phyloP scores from a whole-genome alignment of 345 rosid genomes.

The Odontarrhena argentea region DNA sequence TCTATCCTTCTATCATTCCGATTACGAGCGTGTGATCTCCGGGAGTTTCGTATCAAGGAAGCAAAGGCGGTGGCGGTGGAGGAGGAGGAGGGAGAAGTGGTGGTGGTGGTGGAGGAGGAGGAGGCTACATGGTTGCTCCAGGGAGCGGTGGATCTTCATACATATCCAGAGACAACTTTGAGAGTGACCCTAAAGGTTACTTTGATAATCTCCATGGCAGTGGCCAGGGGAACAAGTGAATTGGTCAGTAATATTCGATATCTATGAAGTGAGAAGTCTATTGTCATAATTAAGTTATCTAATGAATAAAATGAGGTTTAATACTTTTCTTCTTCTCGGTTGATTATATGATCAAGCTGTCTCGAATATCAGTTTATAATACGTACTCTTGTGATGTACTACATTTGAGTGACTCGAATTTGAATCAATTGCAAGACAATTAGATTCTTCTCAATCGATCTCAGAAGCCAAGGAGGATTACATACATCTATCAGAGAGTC shows the following conservation, averaged over 20 bases:
- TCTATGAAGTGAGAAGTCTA: constrained; percentile 13
- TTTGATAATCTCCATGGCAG: constrained; percentile 37
- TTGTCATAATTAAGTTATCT: constrained; percentile 6
- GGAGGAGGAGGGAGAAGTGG: not conserved
- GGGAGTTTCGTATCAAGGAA: no score
- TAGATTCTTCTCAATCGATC: no score
- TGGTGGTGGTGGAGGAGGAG: not conserved
- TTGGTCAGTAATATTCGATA: not conserved
- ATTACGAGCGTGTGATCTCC: no score
- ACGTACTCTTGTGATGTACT: no score
- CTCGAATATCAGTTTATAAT: not conserved
- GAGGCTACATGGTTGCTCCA: constrained; percentile 37
- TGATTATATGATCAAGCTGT: not conserved
- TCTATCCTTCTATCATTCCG: no score
- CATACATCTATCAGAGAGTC: no score
- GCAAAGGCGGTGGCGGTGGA: not conserved
- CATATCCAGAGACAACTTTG: constrained; percentile 38
- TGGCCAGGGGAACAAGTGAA: constrained; percentile 32
- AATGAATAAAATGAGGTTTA: constrained; percentile 14
- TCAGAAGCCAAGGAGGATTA: no score
- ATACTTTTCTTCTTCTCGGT: not conserved
- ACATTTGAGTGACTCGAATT: no score
- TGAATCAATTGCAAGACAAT: no score
- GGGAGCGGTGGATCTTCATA: constrained; percentile 33
- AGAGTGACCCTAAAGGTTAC: constrained; percentile 37